These are phyloP conservation scores for Boletales sp. DNA, from an alignment of 768 basidiomycete genomes.

Conservation along the genomic window DNA sequence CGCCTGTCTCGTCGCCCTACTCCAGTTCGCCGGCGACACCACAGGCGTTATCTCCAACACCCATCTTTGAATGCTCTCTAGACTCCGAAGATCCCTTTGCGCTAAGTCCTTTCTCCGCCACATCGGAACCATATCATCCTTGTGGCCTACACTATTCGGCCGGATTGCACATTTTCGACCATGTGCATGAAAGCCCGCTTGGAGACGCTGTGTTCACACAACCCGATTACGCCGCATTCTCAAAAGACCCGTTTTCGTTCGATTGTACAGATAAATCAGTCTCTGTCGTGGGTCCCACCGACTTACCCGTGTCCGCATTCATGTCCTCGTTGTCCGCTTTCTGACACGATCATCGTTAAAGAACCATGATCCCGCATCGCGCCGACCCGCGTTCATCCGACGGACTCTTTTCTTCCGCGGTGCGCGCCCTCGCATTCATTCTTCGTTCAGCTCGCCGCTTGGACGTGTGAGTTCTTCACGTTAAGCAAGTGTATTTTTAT, in stretches of 20 bases:
- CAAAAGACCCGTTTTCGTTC: conserved; percentile 24
- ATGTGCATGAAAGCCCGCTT: conserved; percentile 5
- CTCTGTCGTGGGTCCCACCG: conserved; percentile 18
- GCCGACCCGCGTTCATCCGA: conserved; percentile 7
- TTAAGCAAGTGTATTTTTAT: conserved; percentile 28
- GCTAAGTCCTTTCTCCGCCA: conserved; percentile 16
- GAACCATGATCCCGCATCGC: background rate
- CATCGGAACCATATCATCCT: conserved; percentile 8
- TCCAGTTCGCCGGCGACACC: conserved; percentile 45
- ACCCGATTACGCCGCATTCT: conserved; percentile 19
- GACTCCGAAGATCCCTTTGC: conserved; percentile 22
- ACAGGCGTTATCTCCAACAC: conserved; percentile 31
- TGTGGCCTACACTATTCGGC: conserved; percentile 20
- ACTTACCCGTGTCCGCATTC: conserved; percentile 31
- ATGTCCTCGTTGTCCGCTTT: conserved; percentile 29
- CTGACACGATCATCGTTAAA: conserved; percentile 11
- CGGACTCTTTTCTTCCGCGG: background rate
- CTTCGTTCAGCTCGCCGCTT: background rate
- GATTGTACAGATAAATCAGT: conserved; percentile 22
- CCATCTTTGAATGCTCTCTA: conserved; percentile 20
- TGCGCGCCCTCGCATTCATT: background rate
- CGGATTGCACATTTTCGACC: conserved; percentile 18
- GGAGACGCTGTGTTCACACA: conserved; percentile 14
- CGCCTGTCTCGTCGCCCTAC: conserved; percentile 39
- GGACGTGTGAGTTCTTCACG: background rate